Evolutionary conservation across 148 eudicot species (phyloP).

Genomic region (Persicaria maculosa): DNA sequence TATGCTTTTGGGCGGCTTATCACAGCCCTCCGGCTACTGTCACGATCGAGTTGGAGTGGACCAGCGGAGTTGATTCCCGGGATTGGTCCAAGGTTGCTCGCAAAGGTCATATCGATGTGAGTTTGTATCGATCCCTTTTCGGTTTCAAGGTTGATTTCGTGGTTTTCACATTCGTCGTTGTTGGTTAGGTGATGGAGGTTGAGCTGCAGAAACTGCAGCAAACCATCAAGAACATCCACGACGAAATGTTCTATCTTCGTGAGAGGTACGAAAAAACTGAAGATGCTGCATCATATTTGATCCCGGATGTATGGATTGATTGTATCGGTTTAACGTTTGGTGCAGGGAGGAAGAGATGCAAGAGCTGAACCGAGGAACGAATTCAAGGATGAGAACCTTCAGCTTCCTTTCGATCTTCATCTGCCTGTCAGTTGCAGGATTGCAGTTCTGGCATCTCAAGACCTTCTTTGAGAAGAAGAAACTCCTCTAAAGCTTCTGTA

Average conservation of each 20-base stretch:
- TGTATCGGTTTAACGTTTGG: neutral
- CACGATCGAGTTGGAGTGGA: constrained; percentile 67
- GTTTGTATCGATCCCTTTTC: constrained; percentile 1
- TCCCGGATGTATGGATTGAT: neutral
- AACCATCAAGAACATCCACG: constrained; percentile 40
- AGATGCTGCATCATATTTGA: neutral
- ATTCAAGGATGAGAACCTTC: constrained; percentile 40
- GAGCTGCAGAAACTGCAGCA: constrained; percentile 46
- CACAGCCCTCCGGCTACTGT: constrained; percentile 34
- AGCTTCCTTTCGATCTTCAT: constrained; percentile 41
- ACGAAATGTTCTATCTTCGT: constrained; percentile 74
- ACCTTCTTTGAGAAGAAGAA: constrained; percentile 53
- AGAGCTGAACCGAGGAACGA: constrained; percentile 38
- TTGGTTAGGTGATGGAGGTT: constrained; percentile 36
- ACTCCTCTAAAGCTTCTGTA: constrained; percentile 26
- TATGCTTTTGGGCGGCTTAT: constrained; percentile 54
- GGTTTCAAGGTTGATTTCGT: neutral
- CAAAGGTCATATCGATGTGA: constrained; percentile 58
- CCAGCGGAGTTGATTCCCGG: constrained; percentile 49
- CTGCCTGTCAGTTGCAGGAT: constrained; percentile 41
- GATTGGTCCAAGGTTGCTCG: constrained; percentile 76
- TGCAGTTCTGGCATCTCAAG: constrained; percentile 59
- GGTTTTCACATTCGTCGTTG: neutral
- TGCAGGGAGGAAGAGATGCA: constrained; percentile 60
- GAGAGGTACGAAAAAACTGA: constrained; percentile 34